Evolutionary conservation across 164 flowering plant species (phyloP).

Genomic region (Piper betle): DNA sequence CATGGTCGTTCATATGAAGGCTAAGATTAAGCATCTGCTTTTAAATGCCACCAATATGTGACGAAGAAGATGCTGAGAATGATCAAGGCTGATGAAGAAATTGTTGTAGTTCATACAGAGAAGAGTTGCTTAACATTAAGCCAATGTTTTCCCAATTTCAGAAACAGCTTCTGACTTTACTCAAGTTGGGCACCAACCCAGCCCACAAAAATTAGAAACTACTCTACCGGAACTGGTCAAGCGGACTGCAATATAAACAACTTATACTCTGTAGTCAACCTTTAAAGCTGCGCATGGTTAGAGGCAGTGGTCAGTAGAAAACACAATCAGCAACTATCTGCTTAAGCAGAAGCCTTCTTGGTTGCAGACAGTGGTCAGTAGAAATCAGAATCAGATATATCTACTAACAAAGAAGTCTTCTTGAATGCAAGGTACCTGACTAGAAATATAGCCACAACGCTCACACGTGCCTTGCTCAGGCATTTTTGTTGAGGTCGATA

Average conservation of each 20-base stretch:
- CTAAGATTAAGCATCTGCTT: no score
- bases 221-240: no score
- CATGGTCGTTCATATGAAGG: no score
- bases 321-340: not conserved
- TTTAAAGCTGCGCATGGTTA: not conserved
- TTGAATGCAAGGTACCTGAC: slow-evolving; percentile 45
- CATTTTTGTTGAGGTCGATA: slow-evolving; percentile 80
- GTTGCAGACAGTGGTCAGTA: not conserved
- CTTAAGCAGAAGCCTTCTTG: not conserved
- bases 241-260: not conserved
- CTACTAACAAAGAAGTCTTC: not conserved
- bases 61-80: no score
- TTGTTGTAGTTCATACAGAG: no score
- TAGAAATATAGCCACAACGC: slow-evolving; percentile 95
- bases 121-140: no score
- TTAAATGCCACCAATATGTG: no score
- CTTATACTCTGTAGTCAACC: not conserved
- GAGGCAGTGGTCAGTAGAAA: not conserved
- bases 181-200: not conserved
- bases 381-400: not conserved
- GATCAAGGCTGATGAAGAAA: no score
- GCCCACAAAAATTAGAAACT: no score
- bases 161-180: not conserved
- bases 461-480: slow-evolving; percentile 98
- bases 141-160: no score